These are phyloP conservation scores for Aureococcus anophagefferens DNA, from an alignment of 108 stramenopile species.

Conservation along the genomic window DNA sequence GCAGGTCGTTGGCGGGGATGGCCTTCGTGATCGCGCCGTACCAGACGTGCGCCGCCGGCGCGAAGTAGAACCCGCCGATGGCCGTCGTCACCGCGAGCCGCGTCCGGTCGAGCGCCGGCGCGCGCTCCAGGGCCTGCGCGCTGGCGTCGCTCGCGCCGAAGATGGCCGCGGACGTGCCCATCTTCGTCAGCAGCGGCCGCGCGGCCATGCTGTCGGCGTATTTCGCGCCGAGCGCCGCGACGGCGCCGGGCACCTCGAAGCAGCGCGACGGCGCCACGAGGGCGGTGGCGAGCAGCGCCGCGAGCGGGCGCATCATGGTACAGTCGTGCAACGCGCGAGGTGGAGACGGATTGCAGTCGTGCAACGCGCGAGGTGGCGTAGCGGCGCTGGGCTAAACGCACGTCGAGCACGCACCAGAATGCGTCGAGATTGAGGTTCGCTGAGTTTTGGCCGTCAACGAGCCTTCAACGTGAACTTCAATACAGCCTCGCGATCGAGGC, in stretches of 20 bases:
- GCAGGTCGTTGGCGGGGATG: slow-evolving; percentile 30
- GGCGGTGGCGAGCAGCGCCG: no score
- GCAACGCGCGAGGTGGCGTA: no score
- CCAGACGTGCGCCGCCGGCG: slow-evolving; percentile 56
- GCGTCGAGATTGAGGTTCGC: no score
- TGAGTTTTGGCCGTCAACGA: no score
- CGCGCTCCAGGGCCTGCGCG: slow-evolving; percentile 57
- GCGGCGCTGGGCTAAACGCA: no score
- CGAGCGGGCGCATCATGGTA: no score
- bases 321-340: no score
- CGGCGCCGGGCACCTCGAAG: background rate
- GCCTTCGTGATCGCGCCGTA: slow-evolving; percentile 56
- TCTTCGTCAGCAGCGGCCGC: slow-evolving; percentile 64
- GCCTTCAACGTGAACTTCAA: no score
- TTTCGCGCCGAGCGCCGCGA: background rate
- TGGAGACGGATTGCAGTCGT: no score
- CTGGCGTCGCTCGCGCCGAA: slow-evolving; percentile 60
- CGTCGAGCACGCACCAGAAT: no score
- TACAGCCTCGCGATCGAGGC: no score
- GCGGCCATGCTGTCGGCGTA: slow-evolving; percentile 31
- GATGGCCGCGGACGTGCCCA: slow-evolving; percentile 57
- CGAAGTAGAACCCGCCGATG: background rate
- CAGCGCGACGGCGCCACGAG: no score
- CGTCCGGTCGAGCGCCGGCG: slow-evolving; percentile 3
- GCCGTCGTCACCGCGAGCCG: background rate